Evolutionary conservation across 176 grass and related monocot genomes (phyloP).

Genomic region (Triticum aestivum): IWGSC_CS_RefSeq_v2.1 NC_057814.1:525134837-525135336

Average conservation of each 20-base stretch:
- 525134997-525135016: slow-evolving; percentile 60
- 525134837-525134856: neutral
- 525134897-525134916: slow-evolving; percentile 38
- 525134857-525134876: neutral
- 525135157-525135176: slow-evolving; percentile 12
- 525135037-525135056: slow-evolving; percentile 51
- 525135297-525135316: neutral
- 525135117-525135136: slow-evolving; percentile 34
- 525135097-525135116: slow-evolving; percentile 41
- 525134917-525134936: slow-evolving; percentile 52
- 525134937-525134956: slow-evolving; percentile 60
- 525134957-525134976: slow-evolving; percentile 1
- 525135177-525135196: neutral
- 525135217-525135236: too few relatives aligned
- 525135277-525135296: neutral
- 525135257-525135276: slow-evolving; percentile 10
- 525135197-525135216: neutral
- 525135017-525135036: slow-evolving; percentile 39
- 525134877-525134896: neutral
- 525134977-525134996: slow-evolving; percentile 27
- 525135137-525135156: slow-evolving; percentile 45
- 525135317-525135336: slow-evolving; percentile 23
- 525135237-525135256: too few relatives aligned
- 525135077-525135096: slow-evolving; percentile 64
- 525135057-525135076: slow-evolving; percentile 51